Percentiles rank a stretch among this genome's conserved stretches.
Evolutionary conservation across 2,329 filamentous ascomycete genomes (phyloP).

Genomic region (Capronia americana): DNA sequence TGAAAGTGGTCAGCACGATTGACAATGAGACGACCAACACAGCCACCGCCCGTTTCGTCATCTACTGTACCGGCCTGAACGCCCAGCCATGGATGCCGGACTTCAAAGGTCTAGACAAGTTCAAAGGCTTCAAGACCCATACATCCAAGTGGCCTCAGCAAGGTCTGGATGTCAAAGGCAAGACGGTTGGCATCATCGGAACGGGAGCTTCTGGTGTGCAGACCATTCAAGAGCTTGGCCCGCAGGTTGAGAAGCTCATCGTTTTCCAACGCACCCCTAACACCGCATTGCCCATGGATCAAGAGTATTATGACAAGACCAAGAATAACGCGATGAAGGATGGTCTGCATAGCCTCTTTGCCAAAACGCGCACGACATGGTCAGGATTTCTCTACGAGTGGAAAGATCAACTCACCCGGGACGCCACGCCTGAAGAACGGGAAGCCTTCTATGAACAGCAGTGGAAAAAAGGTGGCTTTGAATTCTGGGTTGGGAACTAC

Average conservation of each 20-base stretch:
- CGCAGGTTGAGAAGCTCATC: conserved; percentile 57
- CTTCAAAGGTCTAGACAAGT: conserved; percentile 59
- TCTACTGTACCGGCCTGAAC: too few species aligned
- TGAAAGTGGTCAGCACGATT: not conserved
- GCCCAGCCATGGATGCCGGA: too few species aligned
- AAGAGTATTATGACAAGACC: conserved; percentile 53
- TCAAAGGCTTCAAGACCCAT: conserved; percentile 66
- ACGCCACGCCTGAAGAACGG: conserved; percentile 45
- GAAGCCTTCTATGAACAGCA: conserved; percentile 57
- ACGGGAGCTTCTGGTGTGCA: conserved; percentile 70
- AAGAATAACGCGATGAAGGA: conserved; percentile 25
- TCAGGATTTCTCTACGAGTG: conserved; percentile 50
- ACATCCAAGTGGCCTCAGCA: conserved; percentile 65
- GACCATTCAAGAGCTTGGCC: conserved; percentile 65
- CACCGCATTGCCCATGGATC: conserved; percentile 67
- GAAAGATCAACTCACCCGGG: conserved; percentile 61
- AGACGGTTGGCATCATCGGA: conserved; percentile 68
- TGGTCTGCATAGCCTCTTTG: not conserved
- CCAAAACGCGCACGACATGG: conserved; percentile 1
- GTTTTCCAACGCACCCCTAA: conserved; percentile 70
- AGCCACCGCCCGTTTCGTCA: conserved; percentile 39
- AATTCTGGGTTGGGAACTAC: conserved; percentile 61
- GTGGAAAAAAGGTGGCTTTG: conserved; percentile 63
- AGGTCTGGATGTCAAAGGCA: conserved; percentile 58
- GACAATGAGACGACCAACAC: not conserved